Evolutionary conservation across 2,329 filamentous ascomycete genomes (phyloP), one percentile per base, ranked within the genome.

Genomic region (Fusarium liriodendri): DNA sequence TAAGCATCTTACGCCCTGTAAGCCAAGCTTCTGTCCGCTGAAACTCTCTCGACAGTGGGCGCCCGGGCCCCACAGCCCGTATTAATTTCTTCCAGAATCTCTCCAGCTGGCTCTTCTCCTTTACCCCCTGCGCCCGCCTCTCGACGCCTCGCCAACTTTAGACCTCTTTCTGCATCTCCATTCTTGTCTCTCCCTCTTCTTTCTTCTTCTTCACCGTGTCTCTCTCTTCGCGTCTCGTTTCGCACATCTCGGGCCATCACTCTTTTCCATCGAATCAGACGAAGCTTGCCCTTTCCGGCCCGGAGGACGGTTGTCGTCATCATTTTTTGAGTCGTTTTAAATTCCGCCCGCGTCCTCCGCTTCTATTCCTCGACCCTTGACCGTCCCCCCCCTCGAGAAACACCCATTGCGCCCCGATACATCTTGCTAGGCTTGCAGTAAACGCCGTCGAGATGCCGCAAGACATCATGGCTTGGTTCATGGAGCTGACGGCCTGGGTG

Each of bases 401-500:
- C 35, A 5, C 25, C 52, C 40, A 61, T 63, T 64, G 58, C 62
- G 29, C 22, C 22, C 38, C 57, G 25, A 60, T 20, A 32, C 40
- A 38, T 47, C 25, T 18, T 20, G 25, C 13, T 14, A 3, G n/a
- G 35, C 66, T 20, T 64, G 33, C 47, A 73, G 38, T 29, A 33
- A 38, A 67, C 10, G 45, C 32, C 62, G 7, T 18, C 54, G 64
- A 50, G 20, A 75, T 75, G 72, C 54, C 64, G 22, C 50, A 64
- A 37, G 59, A 71, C 45, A 27, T 75, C 35, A 62, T 75, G 70
- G 69, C 68, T 66, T 79, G 77, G 77, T 35, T 79, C 29, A 71
- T 77, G 64, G 72, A 74, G 57, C 55, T 78, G 70, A 85, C 89
- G 80, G 88, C 87, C 84, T 87, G 87, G 78, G 81, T 90, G 71